Evolutionary conservation across 2,329 filamentous ascomycete species (phyloP), one percentile per base, ranked within the genome.

Genomic region (Trichoderma breve): DNA sequence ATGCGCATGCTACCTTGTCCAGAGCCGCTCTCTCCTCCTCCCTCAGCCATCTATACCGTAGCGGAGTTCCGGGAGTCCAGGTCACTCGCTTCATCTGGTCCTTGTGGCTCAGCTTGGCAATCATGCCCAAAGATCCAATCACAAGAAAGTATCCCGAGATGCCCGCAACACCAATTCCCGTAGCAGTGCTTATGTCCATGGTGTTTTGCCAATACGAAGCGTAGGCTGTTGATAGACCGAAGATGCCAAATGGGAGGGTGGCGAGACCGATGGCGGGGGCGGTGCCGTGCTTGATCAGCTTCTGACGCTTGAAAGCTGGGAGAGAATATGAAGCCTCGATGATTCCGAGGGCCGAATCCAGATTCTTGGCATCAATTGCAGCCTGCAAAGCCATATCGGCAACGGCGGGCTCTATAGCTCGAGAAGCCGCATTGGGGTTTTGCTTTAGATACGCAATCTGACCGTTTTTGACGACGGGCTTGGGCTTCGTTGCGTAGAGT

Each of bases 61-160:
- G 83, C 26, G 93, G 92, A 39, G 93, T 91, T 12, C 96, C 96
- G 0, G 90, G 89, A 9, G 92, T 87, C 96, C 96, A 99, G 2
- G 93, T 95, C 6, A 98, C 94, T 24, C 96, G 90, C 77, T 92
- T 91, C 93, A 98, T 97, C 82, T 98, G 94, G 80, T 98, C 95
- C 81, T 98, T 98, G 73, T 91, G 87, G 39, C 95, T 98, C 30
- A 93, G 91, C 72, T 97, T 85, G 9, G 95, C 94, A 47, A 98
- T 89, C 55, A 96, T 83, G 3, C 95, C 96, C 68, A 98, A 88
- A 11, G 91, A 93, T 4, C 89, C 91, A 5, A 94, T 94, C 74
- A 94, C 93, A 24, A 90, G 88, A 55, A 97, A 86, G 80, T 98
- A 99, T 7, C 94, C 92, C 73, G 95, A 83, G 64, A 96, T 92